phyloP scores from a whole-genome alignment of 2,329 filamentous ascomycete genomes.

The Stachybotrys elegans region DNA sequence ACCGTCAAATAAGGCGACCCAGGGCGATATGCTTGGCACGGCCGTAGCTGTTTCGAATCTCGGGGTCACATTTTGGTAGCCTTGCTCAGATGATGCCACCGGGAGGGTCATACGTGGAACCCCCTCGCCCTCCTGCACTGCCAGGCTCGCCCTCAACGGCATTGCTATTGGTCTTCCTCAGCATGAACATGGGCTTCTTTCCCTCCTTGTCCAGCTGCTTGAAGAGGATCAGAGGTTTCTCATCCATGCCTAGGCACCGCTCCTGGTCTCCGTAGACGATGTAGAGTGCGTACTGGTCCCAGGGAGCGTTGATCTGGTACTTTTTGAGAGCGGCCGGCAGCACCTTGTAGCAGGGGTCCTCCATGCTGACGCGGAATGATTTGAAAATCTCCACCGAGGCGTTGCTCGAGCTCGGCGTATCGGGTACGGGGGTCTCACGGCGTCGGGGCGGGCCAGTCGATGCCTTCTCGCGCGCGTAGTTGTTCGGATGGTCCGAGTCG shows the following conservation, averaged over 20 bases:
- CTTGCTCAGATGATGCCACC: slow-evolving; percentile 51
- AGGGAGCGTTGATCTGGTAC: slow-evolving; percentile 97
- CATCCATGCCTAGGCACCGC: slow-evolving; percentile 83
- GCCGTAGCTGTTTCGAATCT: too few species aligned
- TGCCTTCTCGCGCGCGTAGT: slow-evolving; percentile 24
- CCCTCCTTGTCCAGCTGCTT: slow-evolving; percentile 97
- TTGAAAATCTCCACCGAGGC: slow-evolving; percentile 93
- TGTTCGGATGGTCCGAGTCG: slow-evolving; percentile 37
- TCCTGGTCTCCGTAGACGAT: slow-evolving; percentile 99
- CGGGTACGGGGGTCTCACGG: slow-evolving; percentile 57
- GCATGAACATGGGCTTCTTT: slow-evolving; percentile 99
- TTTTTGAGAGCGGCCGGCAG: slow-evolving; percentile 92
- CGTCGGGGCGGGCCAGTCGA: slow-evolving; percentile 43
- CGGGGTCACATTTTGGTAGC: too few species aligned
- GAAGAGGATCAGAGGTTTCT: slow-evolving; percentile 92
- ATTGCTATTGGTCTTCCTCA: slow-evolving; percentile 62
- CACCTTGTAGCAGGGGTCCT: slow-evolving; percentile 96
- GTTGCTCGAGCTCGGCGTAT: slow-evolving; percentile 52
- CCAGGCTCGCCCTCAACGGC: slow-evolving; percentile 48
- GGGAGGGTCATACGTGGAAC: slow-evolving; percentile 50
- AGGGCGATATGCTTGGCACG: too few species aligned
- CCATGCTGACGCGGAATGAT: slow-evolving; percentile 95
- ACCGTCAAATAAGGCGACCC: too few species aligned
- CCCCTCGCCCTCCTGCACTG: slow-evolving; percentile 46
- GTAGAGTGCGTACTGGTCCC: slow-evolving; percentile 95